Conservation (phyloP, 805 yeast species). For the Komagataella mondaviorum region DNA sequence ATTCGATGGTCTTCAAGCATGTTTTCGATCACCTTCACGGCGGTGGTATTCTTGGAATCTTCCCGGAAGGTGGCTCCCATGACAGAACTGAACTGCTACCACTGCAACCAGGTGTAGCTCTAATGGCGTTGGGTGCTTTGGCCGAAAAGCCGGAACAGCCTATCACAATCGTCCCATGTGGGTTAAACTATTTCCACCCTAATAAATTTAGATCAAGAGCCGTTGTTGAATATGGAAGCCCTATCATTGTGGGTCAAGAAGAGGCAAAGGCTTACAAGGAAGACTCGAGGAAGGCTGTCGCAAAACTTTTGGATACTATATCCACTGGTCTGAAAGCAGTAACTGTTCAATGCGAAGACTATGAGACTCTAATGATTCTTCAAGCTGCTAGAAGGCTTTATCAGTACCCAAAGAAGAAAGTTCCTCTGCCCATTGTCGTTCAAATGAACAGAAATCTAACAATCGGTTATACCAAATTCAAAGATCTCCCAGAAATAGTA, state of each 20-base stretch:
- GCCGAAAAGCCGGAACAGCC: constrained; percentile 56
- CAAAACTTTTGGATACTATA: constrained; percentile 48
- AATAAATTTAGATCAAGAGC: constrained; percentile 93
- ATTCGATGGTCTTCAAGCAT: constrained; percentile 59
- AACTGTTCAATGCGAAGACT: constrained; percentile 77
- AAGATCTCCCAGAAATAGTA: constrained; percentile 57
- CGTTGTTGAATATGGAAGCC: constrained; percentile 86
- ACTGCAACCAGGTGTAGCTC: constrained; percentile 92
- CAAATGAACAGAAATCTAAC: constrained; percentile 85
- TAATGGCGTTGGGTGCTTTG: constrained; percentile 93
- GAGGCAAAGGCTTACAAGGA: constrained; percentile 53
- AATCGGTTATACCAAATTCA: constrained; percentile 64
- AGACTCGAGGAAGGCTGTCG: constrained; percentile 58
- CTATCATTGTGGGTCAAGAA: constrained; percentile 47
- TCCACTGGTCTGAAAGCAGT: constrained; percentile 65
- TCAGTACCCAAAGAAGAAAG: constrained; percentile 48
- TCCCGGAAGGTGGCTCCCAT: constrained; percentile 99
- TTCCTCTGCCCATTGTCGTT: constrained; percentile 75
- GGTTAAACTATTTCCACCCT: constrained; percentile 93
- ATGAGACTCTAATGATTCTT: constrained; percentile 77
- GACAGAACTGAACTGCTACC: constrained; percentile 88
- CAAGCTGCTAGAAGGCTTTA: constrained; percentile 90
- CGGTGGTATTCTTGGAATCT: constrained; percentile 77
- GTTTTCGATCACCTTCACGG: constrained; percentile 68
- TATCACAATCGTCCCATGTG: constrained; percentile 86